Percentiles rank a stretch among this genome's conserved stretches.
Evolutionary conservation across 768 basidiomycete species (phyloP).

Genomic region (Trametes cingulata): DNA sequence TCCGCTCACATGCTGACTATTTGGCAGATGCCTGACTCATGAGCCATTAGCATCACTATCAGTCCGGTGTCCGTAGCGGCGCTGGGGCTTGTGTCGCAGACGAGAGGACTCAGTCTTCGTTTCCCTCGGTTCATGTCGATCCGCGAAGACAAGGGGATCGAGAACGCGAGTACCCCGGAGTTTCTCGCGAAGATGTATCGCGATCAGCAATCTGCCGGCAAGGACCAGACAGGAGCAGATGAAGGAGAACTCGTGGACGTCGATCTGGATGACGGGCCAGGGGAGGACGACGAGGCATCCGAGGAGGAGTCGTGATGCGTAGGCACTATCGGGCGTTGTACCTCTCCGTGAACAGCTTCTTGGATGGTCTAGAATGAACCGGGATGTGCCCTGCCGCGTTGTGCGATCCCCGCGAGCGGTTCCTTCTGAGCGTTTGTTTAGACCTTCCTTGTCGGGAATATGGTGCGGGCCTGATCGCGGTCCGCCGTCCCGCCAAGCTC

Average conservation of each 20-base stretch:
- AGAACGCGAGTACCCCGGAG: constrained; percentile 69
- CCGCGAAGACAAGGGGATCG: constrained; percentile 71
- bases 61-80: constrained; percentile 87
- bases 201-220: constrained; percentile 53
- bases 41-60: constrained; percentile 61
- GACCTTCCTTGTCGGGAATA: neutral
- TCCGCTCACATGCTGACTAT: constrained; percentile 31
- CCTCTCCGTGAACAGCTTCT: neutral
- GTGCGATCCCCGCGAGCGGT: neutral
- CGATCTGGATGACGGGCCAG: constrained; percentile 37
- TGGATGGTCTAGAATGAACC: neutral
- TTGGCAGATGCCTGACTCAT: constrained; percentile 1
- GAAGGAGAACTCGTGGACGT: constrained; percentile 64
- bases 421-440: constrained; percentile 1
- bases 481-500: neutral
- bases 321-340: neutral
- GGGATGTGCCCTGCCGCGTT: neutral
- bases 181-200: constrained; percentile 72
- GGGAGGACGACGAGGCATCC: constrained; percentile 15
- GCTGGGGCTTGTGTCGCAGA: constrained; percentile 53
- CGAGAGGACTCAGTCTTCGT: constrained; percentile 75
- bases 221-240: constrained; percentile 43
- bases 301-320: neutral
- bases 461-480: constrained; percentile 5
- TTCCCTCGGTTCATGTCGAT: constrained; percentile 84